These are phyloP conservation scores for Aspergillus neotritici DNA, from an alignment of 2,329 filamentous ascomycete species.

Conservation along the genomic window DNA sequence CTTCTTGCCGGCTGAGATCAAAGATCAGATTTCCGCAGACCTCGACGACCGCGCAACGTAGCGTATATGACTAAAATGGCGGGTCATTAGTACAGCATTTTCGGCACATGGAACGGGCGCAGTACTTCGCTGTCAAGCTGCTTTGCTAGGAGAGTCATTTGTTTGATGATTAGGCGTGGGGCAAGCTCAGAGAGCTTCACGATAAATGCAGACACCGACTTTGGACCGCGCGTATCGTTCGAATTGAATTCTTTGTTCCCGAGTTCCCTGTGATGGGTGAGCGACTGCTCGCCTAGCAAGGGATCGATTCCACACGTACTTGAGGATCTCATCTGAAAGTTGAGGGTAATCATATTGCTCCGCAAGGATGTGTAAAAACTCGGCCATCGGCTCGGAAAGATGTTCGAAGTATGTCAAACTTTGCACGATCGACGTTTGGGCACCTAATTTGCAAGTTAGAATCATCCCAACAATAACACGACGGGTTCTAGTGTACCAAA, in stretches of 20 bases:
- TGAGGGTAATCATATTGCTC: slow-evolving; percentile 98
- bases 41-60: slow-evolving; percentile 90
- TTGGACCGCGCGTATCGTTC: slow-evolving; percentile 90
- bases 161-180: slow-evolving; percentile 88
- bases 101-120: neutral
- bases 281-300: neutral
- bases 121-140: slow-evolving; percentile 85
- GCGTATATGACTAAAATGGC: slow-evolving; percentile 67
- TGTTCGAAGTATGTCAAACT: slow-evolving; percentile 98
- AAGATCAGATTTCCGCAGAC: slow-evolving; percentile 93
- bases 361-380: slow-evolving; percentile 90
- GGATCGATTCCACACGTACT: slow-evolving; percentile 27
- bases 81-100: slow-evolving; percentile 9
- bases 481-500: slow-evolving; percentile 59
- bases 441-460: slow-evolving; percentile 52
- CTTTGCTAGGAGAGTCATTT: slow-evolving; percentile 92
- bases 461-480: neutral
- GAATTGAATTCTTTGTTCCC: slow-evolving; percentile 98
- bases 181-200: slow-evolving; percentile 87
- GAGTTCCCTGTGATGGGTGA: slow-evolving; percentile 58
- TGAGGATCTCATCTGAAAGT: slow-evolving; percentile 84
- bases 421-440: slow-evolving; percentile 96
- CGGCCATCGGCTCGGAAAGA: slow-evolving; percentile 97
- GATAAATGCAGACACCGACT: slow-evolving; percentile 92
- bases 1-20: slow-evolving; percentile 84